phyloP scores from a whole-genome alignment of 768 basidiomycete species.

The Lactarius indigo region DNA sequence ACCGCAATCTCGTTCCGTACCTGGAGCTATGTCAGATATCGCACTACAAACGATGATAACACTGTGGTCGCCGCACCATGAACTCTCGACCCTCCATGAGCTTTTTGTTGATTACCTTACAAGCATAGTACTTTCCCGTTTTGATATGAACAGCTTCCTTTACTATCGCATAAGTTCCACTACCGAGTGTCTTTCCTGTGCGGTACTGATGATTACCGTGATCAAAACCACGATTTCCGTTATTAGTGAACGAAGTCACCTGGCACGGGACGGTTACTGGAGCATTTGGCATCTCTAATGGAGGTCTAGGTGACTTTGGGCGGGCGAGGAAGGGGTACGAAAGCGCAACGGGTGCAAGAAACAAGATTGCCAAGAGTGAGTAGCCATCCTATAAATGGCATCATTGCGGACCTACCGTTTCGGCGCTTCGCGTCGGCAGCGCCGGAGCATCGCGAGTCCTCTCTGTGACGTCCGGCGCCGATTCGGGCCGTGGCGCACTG shows the following conservation, averaged over 20 bases:
- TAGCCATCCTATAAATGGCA: slow-evolving; percentile 4
- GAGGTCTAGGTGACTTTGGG: slow-evolving; percentile 5
- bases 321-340: not conserved
- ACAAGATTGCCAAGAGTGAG: not conserved
- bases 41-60: not conserved
- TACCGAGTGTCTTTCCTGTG: slow-evolving; percentile 83
- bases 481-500: slow-evolving; percentile 9
- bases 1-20: slow-evolving; percentile 97
- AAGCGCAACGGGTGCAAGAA: not conserved
- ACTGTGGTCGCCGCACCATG: slow-evolving; percentile 61
- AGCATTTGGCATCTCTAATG: slow-evolving; percentile 31
- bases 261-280: slow-evolving; percentile 45
- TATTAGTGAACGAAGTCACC: slow-evolving; percentile 29
- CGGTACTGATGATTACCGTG: slow-evolving; percentile 54
- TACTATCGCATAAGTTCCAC: slow-evolving; percentile 92
- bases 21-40: slow-evolving; percentile 39
- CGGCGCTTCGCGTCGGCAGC: slow-evolving; percentile 6
- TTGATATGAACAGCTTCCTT: slow-evolving; percentile 95
- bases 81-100: slow-evolving; percentile 97
- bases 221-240: slow-evolving; percentile 7
- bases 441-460: slow-evolving; percentile 10
- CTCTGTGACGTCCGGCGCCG: slow-evolving; percentile 12
- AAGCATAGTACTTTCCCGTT: slow-evolving; percentile 92
- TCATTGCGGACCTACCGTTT: slow-evolving; percentile 11
- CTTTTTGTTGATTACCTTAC: slow-evolving; percentile 99